Percentiles rank a stretch among this genome's conserved stretches.
Conservation (phyloP, 176 grass and related monocot species). For the Leersia perrieri region DNA sequence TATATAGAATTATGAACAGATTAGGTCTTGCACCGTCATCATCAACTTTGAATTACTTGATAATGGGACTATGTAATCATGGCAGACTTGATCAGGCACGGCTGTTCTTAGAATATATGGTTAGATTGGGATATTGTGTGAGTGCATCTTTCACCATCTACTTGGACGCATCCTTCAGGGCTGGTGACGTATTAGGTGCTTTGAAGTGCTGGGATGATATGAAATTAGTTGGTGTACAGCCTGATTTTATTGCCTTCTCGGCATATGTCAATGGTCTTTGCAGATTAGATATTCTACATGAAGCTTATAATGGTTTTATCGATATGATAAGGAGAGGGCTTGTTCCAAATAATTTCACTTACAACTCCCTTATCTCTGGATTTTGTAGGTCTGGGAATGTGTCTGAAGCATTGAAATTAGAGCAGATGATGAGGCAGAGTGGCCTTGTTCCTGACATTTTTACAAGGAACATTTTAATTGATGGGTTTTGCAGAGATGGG, state of each 20-base stretch:
- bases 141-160: constrained; percentile 75
- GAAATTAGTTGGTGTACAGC: constrained; percentile 43
- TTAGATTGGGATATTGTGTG: constrained; percentile 62
- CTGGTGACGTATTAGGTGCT: constrained; percentile 46
- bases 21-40: constrained; percentile 52
- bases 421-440: constrained; percentile 68
- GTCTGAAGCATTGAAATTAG: constrained; percentile 54
- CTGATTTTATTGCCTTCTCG: constrained; percentile 82
- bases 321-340: constrained; percentile 72
- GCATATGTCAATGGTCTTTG: constrained; percentile 83
- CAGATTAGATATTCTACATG: constrained; percentile 53
- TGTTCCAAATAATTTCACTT: constrained; percentile 87
- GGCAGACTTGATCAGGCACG: constrained; percentile 52
- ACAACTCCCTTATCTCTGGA: constrained; percentile 89
- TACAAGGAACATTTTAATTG: constrained; percentile 85
- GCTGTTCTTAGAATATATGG: constrained; percentile 61
- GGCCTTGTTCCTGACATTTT: constrained; percentile 89
- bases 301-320: constrained; percentile 60
- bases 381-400: constrained; percentile 65
- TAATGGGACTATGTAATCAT: constrained; percentile 68
- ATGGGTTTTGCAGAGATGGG: constrained; percentile 77
- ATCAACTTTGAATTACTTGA: constrained; percentile 73
- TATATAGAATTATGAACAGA: constrained; percentile 64
- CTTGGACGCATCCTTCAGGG: constrained; percentile 76
- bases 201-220: constrained; percentile 80